Evolutionary conservation across 805 yeast species (phyloP).

Genomic region (Lachancea dasiensis): DNA sequence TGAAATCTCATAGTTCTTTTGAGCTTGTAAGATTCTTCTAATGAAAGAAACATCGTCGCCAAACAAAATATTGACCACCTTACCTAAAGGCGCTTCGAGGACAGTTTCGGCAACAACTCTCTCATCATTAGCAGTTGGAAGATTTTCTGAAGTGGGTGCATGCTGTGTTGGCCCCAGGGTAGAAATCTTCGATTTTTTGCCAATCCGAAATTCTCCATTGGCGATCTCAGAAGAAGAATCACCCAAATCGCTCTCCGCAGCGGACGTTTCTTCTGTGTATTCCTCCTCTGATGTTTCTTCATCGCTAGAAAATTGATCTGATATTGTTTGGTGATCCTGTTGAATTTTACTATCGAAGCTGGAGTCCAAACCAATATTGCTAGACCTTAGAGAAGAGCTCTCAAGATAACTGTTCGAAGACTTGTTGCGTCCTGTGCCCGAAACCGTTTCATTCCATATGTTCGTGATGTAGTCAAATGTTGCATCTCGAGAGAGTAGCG

Average conservation of each 20-base stretch:
- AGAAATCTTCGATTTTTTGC: constrained; percentile 1
- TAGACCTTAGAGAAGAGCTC: constrained; percentile 2
- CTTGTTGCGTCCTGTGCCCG: constrained; percentile 7
- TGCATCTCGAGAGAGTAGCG: constrained; percentile 55
- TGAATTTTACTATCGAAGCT: constrained; percentile 11
- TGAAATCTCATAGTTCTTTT: constrained; percentile 57
- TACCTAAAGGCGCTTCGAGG: constrained; percentile 60
- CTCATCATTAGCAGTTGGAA: constrained; percentile 44
- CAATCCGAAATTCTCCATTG: constrained; percentile 3
- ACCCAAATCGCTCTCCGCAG: neutral
- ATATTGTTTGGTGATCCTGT: neutral
- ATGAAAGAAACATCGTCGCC: constrained; percentile 50
- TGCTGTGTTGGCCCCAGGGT: constrained; percentile 41
- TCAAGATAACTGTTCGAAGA: neutral
- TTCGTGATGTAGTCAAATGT: constrained; percentile 46
- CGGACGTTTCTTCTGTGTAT: constrained; percentile 14
- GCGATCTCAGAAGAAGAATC: neutral
- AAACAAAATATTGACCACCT: constrained; percentile 51
- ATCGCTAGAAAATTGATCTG: constrained; percentile 8
- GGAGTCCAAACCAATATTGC: constrained; percentile 4
- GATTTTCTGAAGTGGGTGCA: constrained; percentile 42
- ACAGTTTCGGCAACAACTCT: constrained; percentile 48
- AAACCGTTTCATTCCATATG: constrained; percentile 51
- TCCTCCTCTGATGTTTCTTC: constrained; percentile 5
- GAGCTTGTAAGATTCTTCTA: constrained; percentile 45